Base-by-base conservation (phyloP, 768 basidiomycete genomes). In the Serendipita vermifera region DNA sequence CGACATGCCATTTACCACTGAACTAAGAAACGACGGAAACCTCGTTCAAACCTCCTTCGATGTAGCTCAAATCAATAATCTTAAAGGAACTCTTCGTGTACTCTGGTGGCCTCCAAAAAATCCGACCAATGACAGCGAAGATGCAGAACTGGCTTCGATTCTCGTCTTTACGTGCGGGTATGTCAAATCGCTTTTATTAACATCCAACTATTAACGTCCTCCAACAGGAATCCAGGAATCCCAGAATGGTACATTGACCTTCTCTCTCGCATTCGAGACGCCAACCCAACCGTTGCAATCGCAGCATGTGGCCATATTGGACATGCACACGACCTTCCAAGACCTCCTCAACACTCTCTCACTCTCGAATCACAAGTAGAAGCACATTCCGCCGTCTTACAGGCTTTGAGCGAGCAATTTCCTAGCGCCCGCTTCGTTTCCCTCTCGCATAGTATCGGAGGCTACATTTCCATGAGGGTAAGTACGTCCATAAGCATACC, bases 251-350 rank as follows among this genome's bases (percentile, higher is more conserved):
- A 51, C 29, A 51, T 15, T 11, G 46, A 51, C 5, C 32, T 51
- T n/a, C 7, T 51, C n/a, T 9, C 26, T 31, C 5, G 24, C 11
- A 51, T 51, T 31, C 20, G 46, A n/a, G 22, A 51, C n/a, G n/a
- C 24, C 5, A 11, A n/a, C 7, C 32, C 46, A 5, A 22, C 20
- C 27, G 9, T 31, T 20, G 26, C 46, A 20, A 11, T 51, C 9
- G 46, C 46, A 24, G 46, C 46, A 5, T n/a, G 26, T n/a, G 46
- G 46, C 27, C 46, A 51, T n/a, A 29, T 51, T 51, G 46, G 46
- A 15, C 46, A 51, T 29, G 46, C 46, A 15, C 46, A 51, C 29
- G 46, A 51, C 46, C 27, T 51, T 24, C 46, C 46, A 15, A 22
- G 32, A 51, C 46, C 46, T 7, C 1, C 5, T 51, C 9, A 22